These are phyloP conservation scores for Mucor circinelloides DNA, from an alignment of 371 early-diverging fungal genomes.

Conservation along the genomic window DNA sequence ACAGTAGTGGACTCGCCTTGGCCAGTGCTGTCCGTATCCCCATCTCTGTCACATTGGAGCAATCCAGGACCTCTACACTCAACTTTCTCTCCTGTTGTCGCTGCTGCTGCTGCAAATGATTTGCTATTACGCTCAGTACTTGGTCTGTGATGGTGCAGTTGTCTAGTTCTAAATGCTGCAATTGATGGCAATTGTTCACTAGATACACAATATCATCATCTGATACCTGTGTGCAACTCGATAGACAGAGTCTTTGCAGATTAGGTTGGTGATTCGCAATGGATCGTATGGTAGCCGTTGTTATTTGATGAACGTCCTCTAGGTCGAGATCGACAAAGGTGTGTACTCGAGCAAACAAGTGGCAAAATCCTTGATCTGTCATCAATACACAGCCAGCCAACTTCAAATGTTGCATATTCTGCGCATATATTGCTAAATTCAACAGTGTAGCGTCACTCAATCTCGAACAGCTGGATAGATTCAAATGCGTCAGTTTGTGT, in stretches of 20 bases:
- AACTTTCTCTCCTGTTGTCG: constrained; percentile 10
- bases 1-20: constrained; percentile 37
- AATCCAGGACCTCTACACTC: constrained; percentile 47
- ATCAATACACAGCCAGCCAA: constrained; percentile 51
- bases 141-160: constrained; percentile 46
- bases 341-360: constrained; percentile 43
- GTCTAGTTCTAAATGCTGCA: constrained; percentile 44
- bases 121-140: constrained; percentile 32
- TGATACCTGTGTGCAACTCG: constrained; percentile 55
- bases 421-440: constrained; percentile 35
- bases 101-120: constrained; percentile 15
- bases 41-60: constrained; percentile 42
- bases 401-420: constrained; percentile 50
- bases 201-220: constrained; percentile 46
- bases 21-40: constrained; percentile 39
- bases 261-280: constrained; percentile 43
- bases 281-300: constrained; percentile 48
- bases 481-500: constrained; percentile 44
- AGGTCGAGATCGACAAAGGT: constrained; percentile 51
- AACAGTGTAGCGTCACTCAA: constrained; percentile 49
- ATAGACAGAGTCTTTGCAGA: constrained; percentile 47
- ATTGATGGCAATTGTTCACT: constrained; percentile 32
- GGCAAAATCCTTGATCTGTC: constrained; percentile 51
- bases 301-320: constrained; percentile 55
- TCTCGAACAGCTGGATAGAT: constrained; percentile 51